phyloP scores from a whole-genome alignment of 805 yeast species.

The Cyberlindnera bimundalis region DNA sequence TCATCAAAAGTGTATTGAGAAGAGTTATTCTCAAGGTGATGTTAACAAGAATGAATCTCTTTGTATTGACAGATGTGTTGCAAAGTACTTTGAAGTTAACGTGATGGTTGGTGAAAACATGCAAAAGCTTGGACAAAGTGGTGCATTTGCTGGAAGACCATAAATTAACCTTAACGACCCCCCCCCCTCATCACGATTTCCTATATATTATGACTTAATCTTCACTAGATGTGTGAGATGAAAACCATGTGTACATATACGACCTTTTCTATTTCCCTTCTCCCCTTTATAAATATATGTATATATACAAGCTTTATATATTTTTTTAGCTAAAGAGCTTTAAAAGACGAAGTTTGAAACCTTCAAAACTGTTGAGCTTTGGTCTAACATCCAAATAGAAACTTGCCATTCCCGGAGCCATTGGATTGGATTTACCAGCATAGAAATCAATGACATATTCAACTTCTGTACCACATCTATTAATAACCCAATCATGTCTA shows the following conservation, averaged over 20 bases:
- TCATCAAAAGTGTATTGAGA: conserved; percentile 77
- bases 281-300: background rate
- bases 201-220: too few species aligned
- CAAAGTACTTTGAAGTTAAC: conserved; percentile 91
- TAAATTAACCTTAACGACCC: too few species aligned
- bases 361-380: conserved; percentile 78
- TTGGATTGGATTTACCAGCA: conserved; percentile 46
- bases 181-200: too few species aligned
- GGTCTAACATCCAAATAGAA: conserved; percentile 91
- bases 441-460: conserved; percentile 95
- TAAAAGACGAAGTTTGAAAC: conserved; percentile 62
- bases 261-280: too few species aligned
- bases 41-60: conserved; percentile 76
- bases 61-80: conserved; percentile 93
- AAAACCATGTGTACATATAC: too few species aligned
- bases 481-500: conserved; percentile 91
- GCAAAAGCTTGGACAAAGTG: conserved; percentile 48
- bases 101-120: conserved; percentile 87
- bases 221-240: too few species aligned
- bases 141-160: conserved; percentile 33
- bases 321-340: conserved; percentile 52
- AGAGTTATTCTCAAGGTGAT: conserved; percentile 64
- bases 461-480: conserved; percentile 76
- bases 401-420: conserved; percentile 46
- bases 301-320: background rate